These are phyloP conservation scores for Rubroboletus satanas DNA, from an alignment of 768 basidiomycete species.

Conservation along the genomic window DNA sequence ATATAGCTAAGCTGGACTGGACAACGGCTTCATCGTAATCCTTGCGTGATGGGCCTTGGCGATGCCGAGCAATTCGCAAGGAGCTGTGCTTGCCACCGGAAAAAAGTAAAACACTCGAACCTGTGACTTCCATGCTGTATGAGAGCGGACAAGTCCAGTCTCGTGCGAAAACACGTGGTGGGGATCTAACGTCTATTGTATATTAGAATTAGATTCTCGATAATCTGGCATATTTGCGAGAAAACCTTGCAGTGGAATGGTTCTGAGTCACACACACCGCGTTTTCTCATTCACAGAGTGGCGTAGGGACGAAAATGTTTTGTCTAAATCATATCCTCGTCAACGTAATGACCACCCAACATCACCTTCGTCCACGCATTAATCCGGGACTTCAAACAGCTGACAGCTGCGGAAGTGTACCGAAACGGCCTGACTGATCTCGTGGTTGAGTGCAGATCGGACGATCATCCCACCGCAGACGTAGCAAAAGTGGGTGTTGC, in stretches of 20 bases:
- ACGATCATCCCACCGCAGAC: conserved; percentile 47
- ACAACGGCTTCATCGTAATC: conserved; percentile 35
- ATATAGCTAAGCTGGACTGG: conserved; percentile 47
- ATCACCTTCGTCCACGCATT: not conserved
- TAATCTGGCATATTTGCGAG: no score
- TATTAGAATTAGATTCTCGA: no score
- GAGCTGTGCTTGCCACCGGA: conserved; percentile 65
- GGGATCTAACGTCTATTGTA: no score
- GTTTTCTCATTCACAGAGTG: no score
- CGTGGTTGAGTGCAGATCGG: conserved; percentile 32
- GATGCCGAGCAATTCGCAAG: conserved; percentile 50
- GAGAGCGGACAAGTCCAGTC: not conserved
- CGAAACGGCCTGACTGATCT: conserved; percentile 30
- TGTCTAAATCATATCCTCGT: not conserved
- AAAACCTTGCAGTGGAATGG: no score
- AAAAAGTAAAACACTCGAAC: not conserved
- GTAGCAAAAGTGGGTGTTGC: conserved; percentile 60
- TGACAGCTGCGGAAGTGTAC: conserved; percentile 34
- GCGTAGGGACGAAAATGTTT: no score
- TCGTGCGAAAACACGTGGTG: no score
- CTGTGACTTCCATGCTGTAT: not conserved
- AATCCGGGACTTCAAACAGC: conserved; percentile 35
- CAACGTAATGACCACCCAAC: not conserved
- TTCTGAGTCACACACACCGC: no score
- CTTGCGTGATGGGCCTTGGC: not conserved